Evolutionary conservation across 2,329 filamentous ascomycete species (phyloP), one percentile per base, ranked within the genome.

Genomic region (Colletotrichum coccodes): DNA sequence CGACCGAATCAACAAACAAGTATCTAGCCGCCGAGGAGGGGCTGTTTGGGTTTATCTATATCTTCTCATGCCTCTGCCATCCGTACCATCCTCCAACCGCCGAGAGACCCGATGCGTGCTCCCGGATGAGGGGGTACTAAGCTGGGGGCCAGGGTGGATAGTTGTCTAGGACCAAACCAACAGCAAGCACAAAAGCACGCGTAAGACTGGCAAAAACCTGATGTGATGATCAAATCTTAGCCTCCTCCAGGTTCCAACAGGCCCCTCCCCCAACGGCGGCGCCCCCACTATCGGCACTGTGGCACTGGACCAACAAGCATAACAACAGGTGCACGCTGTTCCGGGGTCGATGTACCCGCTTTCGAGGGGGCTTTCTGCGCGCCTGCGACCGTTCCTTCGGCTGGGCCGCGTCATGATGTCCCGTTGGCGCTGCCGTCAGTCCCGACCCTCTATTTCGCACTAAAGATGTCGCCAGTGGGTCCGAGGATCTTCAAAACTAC

Each of bases 381-480:
- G 58, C 34, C 23, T 42, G 11, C 8, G 21, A 14, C 40, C 30
- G 23, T 46, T 26, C 16, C 30, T 36, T 57, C 44, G 52, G 42
- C 61, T 60, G 61, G 61, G 65, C 65, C 65, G 65, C 54, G 66
- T 69, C 66, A 69, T 66, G 52, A 3, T 47, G 38, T 12, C 40
- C 40, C 38, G 28, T 36, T 54, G 53, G 61, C 54, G 50, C 65
- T 68, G 64, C 60, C 60, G 52, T 58, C 6, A 23, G 52, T 65
- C 53, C 65, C 60, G 61, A 46, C 36, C 36, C 38, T 23, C 18
- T 46, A 30, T 30, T 38, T 52, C 38, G 47, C 32, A 54, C 53
- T 56, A 60, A 49, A 47, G 36, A 49, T 44, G 50, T 32, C 40
- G 53, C 47, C 47, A 23, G 16, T 40, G 47, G 21, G 21, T 58